These are phyloP conservation scores for Quercus mongolica DNA, from an alignment of 306 rosid genomes.

Conservation along the genomic window DNA sequence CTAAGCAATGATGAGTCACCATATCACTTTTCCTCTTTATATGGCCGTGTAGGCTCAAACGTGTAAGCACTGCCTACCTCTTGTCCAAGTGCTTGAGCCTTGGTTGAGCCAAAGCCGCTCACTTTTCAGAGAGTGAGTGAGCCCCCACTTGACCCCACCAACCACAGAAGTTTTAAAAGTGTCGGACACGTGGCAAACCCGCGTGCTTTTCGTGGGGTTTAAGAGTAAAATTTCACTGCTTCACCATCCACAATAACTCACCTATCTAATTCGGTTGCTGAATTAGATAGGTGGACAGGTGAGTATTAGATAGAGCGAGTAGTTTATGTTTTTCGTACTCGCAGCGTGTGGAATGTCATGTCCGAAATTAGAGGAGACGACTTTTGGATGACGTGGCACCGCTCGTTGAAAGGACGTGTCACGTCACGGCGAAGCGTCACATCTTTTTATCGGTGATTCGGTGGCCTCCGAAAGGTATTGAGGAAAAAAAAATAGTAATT, in stretches of 20 bases:
- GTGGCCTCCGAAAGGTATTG: neutral
- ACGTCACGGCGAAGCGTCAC: constrained; percentile 2
- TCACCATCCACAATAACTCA: neutral
- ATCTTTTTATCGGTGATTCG: neutral
- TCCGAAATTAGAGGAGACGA: neutral
- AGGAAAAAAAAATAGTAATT: neutral
- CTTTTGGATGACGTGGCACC: constrained; percentile 20
- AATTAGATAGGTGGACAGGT: constrained; percentile 9
- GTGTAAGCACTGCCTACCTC: too few species aligned
- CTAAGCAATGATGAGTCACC: too few species aligned
- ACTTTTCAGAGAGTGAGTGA: too few species aligned
- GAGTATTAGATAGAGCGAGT: neutral
- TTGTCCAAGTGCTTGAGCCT: too few species aligned
- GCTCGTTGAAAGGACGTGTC: neutral
- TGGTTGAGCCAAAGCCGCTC: too few species aligned
- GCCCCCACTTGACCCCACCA: neutral
- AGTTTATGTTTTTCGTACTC: neutral
- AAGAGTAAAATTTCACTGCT: neutral
- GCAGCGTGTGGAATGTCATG: neutral
- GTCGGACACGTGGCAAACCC: neutral
- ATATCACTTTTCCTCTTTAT: too few species aligned
- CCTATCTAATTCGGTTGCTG: neutral
- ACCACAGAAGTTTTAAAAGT: too few species aligned
- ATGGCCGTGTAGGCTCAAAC: too few species aligned
- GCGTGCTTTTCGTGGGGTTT: neutral